Conservation (phyloP, 805 yeast species). For the Sugiyamaella floridensis region DNA sequence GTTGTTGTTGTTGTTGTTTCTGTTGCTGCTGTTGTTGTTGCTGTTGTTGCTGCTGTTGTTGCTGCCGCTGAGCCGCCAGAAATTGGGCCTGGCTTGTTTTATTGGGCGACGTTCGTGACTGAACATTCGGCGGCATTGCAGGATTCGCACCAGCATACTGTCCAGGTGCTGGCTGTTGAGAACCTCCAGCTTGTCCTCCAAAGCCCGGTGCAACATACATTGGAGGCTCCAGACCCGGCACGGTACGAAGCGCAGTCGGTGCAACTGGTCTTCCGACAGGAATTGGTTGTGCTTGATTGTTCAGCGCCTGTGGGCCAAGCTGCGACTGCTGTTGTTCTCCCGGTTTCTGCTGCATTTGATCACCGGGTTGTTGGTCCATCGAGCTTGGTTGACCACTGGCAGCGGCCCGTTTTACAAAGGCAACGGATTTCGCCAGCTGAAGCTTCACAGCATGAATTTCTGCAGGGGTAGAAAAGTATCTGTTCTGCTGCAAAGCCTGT, state of each 20-base stretch:
- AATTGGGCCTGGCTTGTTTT: background rate
- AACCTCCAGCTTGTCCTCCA: too few species aligned
- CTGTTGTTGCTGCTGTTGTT: slow-evolving; percentile 8
- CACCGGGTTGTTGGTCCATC: slow-evolving; percentile 35
- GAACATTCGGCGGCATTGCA: too few species aligned
- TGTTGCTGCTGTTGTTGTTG: slow-evolving; percentile 2
- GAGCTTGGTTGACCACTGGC: too few species aligned
- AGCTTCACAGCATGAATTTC: slow-evolving; percentile 60
- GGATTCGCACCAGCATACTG: too few species aligned
- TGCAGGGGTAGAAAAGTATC: slow-evolving; percentile 65
- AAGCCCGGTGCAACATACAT: background rate
- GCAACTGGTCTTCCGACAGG: background rate
- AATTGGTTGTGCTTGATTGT: background rate
- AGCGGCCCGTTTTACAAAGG: slow-evolving; percentile 52
- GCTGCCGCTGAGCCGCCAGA: slow-evolving; percentile 6
- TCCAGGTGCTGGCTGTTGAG: too few species aligned
- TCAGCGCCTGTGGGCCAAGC: background rate
- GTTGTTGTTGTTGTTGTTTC: slow-evolving; percentile 6
- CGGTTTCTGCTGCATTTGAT: slow-evolving; percentile 20
- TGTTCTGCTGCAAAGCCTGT: slow-evolving; percentile 58
- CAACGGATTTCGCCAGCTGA: slow-evolving; percentile 69
- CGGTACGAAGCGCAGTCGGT: background rate
- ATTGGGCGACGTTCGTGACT: background rate
- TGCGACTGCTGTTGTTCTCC: slow-evolving; percentile 1
- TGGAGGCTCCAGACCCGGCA: background rate